Percentiles rank a stretch among this genome's conserved stretches.
Conservation (phyloP, 805 yeast species). For the Blastobotrys peoriensis region DNA sequence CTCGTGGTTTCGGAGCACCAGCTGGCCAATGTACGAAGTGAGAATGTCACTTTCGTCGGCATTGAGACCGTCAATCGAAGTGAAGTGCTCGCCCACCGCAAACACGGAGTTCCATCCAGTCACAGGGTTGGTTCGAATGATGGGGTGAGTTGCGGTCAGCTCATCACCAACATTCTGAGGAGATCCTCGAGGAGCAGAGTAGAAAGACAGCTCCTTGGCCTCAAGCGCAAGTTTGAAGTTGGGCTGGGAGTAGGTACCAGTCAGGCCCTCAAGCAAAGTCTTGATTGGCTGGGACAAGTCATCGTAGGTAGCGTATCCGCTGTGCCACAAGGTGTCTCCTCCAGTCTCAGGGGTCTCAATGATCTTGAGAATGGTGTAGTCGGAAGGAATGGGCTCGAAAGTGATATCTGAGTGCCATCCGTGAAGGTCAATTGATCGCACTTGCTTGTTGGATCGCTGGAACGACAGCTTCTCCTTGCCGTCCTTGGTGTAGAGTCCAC, state of each 20-base stretch:
- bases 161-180: slow-evolving; percentile 26
- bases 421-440: slow-evolving; percentile 16
- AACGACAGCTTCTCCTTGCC: neutral
- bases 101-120: slow-evolving; percentile 58
- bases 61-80: slow-evolving; percentile 45
- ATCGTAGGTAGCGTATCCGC: slow-evolving; percentile 50
- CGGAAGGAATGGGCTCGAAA: slow-evolving; percentile 72
- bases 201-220: slow-evolving; percentile 14
- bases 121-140: slow-evolving; percentile 60
- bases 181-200: slow-evolving; percentile 24
- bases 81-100: slow-evolving; percentile 48
- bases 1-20: slow-evolving; percentile 40
- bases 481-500: slow-evolving; percentile 15
- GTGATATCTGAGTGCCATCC: slow-evolving; percentile 75
- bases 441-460: neutral
- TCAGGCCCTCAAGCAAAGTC: slow-evolving; percentile 38
- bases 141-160: slow-evolving; percentile 40
- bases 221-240: slow-evolving; percentile 15
- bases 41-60: slow-evolving; percentile 45
- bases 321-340: slow-evolving; percentile 52
- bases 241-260: slow-evolving; percentile 21
- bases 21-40: slow-evolving; percentile 41
- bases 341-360: slow-evolving; percentile 50
- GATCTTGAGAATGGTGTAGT: slow-evolving; percentile 59
- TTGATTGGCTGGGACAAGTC: slow-evolving; percentile 46